Evolutionary conservation across 768 basidiomycete genomes (phyloP).

Genomic region (Phanerochaete sordida): DNA sequence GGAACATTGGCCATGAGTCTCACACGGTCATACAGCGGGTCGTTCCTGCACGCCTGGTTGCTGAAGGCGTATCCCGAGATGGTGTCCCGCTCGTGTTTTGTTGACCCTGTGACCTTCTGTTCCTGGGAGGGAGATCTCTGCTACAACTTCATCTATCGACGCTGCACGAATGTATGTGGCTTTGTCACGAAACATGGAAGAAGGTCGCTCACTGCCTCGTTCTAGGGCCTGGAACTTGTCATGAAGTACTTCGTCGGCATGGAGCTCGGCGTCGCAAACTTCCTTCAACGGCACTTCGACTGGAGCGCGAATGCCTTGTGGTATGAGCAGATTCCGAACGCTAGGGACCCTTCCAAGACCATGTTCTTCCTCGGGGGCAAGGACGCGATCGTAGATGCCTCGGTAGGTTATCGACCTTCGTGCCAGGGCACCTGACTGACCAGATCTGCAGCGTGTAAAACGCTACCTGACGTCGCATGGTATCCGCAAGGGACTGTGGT

Average conservation of each 20-base stretch:
- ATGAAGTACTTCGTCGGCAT: conserved; percentile 87
- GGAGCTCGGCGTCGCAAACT: conserved; percentile 85
- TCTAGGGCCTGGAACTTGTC: conserved; percentile 70
- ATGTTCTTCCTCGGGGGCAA: conserved; percentile 80
- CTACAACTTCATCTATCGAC: conserved; percentile 84
- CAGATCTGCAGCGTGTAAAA: conserved; percentile 52
- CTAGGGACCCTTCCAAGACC: conserved; percentile 59
- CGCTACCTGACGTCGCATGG: conserved; percentile 77
- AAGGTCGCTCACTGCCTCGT: conserved; percentile 6
- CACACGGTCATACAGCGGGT: conserved; percentile 45
- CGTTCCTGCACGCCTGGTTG: conserved; percentile 87
- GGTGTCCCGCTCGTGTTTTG: conserved; percentile 75
- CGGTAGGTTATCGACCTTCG: conserved; percentile 38
- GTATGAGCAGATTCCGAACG: conserved; percentile 87
- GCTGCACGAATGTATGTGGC: conserved; percentile 54
- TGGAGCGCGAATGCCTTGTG: conserved; percentile 88
- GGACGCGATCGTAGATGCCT: conserved; percentile 75
- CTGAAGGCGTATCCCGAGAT: conserved; percentile 74
- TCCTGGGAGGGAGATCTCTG: conserved; percentile 96
- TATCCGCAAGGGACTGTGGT: conserved; percentile 60
- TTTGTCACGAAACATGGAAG: not conserved
- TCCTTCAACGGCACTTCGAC: conserved; percentile 78
- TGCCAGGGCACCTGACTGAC: not conserved
- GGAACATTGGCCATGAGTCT: not conserved
- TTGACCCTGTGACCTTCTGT: conserved; percentile 89